Base-by-base conservation (phyloP, 495 filamentous ascomycete genomes). In the Aspergillus heteromorphus region DNA sequence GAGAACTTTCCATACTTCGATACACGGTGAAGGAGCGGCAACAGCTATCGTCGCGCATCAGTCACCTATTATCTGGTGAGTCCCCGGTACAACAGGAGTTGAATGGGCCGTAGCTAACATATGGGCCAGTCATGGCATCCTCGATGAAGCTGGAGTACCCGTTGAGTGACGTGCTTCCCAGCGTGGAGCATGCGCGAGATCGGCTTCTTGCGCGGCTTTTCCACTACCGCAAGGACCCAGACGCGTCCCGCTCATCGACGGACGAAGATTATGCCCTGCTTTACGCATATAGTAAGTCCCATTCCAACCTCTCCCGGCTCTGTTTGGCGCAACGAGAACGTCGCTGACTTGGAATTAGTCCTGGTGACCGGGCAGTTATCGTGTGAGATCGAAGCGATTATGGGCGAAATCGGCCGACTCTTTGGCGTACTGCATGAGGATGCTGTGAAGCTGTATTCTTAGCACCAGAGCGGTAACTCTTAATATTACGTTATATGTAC, bases 81-180 rank as follows among this genome's bases (percentile, higher is more conserved):
- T 61, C 19, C 13, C 13, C 20, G 16, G 9, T 21, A 6, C n/a
- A 5, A 8, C 51, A n/a, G 48, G 6, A 29, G 21, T 51, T 29
- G 40, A 14, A 13, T 20, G 18, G 18, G 11, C 3, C 6, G 3
- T 34, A 23, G 38, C 52, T 48, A 52, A 59, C 65, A 68, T 41
- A 68, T 40, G 0, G 7, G 29, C 43, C 51, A 87, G 92, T 96
- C 1, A 81, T 98, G 57, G 93, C 92, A 1, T 92, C 87, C 1
- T 93, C 89, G 1, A 82, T 97, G 68, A 93, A 93, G 73, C 79
- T 97, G 0, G 92, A 95, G 64, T 97, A 95, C 57, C 92, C 93
- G 0, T 73, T 98, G 36, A 95, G 87, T 20, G 89, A 95, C 60
- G 87, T 86, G 19, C 70, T 97, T 11, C 93, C 93, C 4, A 92